Base-by-base conservation (phyloP, 1,284 basidiomycete species). In the Leccinum pachyderme region DNA sequence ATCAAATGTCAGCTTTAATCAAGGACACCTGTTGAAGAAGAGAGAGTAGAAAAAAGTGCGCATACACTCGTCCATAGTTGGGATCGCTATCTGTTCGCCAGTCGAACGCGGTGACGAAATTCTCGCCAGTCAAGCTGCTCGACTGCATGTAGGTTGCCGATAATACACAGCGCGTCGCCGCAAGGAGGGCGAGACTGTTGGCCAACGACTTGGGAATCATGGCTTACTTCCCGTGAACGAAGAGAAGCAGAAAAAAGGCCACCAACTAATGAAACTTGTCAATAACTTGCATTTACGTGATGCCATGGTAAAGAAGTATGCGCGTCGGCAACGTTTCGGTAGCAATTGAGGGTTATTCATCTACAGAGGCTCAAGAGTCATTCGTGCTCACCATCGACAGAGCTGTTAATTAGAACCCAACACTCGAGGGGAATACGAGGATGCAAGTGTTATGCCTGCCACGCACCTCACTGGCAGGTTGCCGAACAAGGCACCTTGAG, bases 51-150 rank as follows among this genome's bases (percentile, higher is more conserved):
- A 33, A 11, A n/a, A 13, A 18, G 39, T 2, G 3, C 1, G 49
- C 64, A 43, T 58, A 63, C 62, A 63, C 62, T 0, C 60, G 60
- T 5, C 62, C 62, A 3, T 9, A 39, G n/a, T 66, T 63, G 7
- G 57, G 51, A 25, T 63, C 62, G 2, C 45, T 0, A 2, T 7
- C 31, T 3, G 62, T 55, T 29, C 5, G 15, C 62, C 62, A 63
- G 27, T 32, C 43, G 18, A 63, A 63, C 2, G 62, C 60, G 5
- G 63, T 2, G 47, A 63, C 1, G 31, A 63, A 63, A 11, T 5
- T n/a, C 18, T 67, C 44, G 15, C 64, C 62, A 2, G 43, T 37
- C 41, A 66, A 29, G 22, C 35, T 29, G 33, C 46, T 57, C 13
- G 64, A 57, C 2, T 9, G 47, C 9, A 50, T 51, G 31, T 66